These are phyloP conservation scores for Pestalotiopsis sp. DNA, from an alignment of 2,329 filamentous ascomycete species.

Conservation along the genomic window DNA sequence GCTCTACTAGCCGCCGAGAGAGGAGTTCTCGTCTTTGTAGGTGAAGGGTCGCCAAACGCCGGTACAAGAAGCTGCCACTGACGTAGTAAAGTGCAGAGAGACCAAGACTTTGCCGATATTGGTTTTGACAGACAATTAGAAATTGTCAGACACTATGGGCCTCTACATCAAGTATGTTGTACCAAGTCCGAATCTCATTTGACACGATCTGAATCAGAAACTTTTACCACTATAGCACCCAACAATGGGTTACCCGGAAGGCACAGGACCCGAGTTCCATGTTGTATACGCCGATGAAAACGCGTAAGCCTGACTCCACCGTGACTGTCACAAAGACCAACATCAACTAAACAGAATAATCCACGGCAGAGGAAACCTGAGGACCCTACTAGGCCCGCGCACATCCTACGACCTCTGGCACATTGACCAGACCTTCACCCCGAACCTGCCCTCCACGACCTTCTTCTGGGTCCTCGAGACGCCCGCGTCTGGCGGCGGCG, in stretches of 20 bases:
- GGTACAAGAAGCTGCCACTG: not conserved
- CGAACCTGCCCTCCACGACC: constrained; percentile 32
- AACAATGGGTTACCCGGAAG: constrained; percentile 33
- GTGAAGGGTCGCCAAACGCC: not conserved
- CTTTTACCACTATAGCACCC: constrained; percentile 22
- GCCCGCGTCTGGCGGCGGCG: constrained; percentile 25
- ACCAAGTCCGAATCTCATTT: not conserved
- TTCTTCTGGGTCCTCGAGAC: constrained; percentile 37
- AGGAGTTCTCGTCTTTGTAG: constrained; percentile 34
- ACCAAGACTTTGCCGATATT: constrained; percentile 34
- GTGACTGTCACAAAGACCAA: not conserved
- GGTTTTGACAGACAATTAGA: constrained; percentile 33
- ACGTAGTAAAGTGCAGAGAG: constrained; percentile 20
- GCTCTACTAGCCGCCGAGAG: constrained; percentile 33
- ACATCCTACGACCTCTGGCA: constrained; percentile 35
- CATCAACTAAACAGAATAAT: not conserved
- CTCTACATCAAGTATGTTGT: constrained; percentile 25
- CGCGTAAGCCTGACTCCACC: constrained; percentile 22
- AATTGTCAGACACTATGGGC: constrained; percentile 33
- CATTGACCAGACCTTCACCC: constrained; percentile 35
- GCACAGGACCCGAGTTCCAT: constrained; percentile 34
- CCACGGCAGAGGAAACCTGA: constrained; percentile 24
- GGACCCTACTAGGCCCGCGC: constrained; percentile 27
- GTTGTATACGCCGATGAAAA: constrained; percentile 35
- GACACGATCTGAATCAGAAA: not conserved